Evolutionary conservation across 805 yeast genomes (phyloP).

Genomic region (Blastobotrys mokoenaii): DNA sequence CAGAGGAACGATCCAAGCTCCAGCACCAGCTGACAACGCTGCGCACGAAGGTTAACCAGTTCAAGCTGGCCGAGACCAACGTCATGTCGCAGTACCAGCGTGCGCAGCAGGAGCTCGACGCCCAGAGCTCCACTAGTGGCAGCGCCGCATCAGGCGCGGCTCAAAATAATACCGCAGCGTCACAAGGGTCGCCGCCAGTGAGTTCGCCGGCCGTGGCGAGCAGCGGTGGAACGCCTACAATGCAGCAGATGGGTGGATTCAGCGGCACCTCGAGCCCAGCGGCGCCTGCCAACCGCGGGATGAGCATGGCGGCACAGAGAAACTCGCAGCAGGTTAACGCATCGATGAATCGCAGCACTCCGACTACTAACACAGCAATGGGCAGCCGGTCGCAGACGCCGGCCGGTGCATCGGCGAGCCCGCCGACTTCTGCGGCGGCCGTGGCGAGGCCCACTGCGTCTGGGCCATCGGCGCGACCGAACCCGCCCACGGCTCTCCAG

Average conservation of each 20-base stretch:
- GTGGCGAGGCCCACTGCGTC: conserved; percentile 6
- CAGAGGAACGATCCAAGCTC: conserved; percentile 13
- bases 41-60: conserved; percentile 17
- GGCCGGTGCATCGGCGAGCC: conserved; percentile 1
- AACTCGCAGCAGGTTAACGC: conserved; percentile 12
- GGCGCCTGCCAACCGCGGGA: too few relatives aligned
- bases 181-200: conserved; percentile 10
- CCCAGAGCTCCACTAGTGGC: conserved; percentile 15
- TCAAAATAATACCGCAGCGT: conserved; percentile 5
- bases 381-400: conserved; percentile 4
- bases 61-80: conserved; percentile 14
- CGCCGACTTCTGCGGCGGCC: conserved; percentile 3
- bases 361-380: conserved; percentile 9
- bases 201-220: too few relatives aligned
- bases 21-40: conserved; percentile 17
- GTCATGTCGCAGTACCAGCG: conserved; percentile 13
- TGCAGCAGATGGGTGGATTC: background rate
- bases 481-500: conserved; percentile 3
- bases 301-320: background rate
- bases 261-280: too few relatives aligned
- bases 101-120: conserved; percentile 5
- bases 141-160: too few relatives aligned
- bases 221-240: too few relatives aligned
- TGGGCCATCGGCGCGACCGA: conserved; percentile 3
- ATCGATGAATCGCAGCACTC: conserved; percentile 16